Percentiles rank a stretch among this genome's conserved stretches.
phyloP scores from a whole-genome alignment of 257 asterid species.

The Henckelia pumila region DNA sequence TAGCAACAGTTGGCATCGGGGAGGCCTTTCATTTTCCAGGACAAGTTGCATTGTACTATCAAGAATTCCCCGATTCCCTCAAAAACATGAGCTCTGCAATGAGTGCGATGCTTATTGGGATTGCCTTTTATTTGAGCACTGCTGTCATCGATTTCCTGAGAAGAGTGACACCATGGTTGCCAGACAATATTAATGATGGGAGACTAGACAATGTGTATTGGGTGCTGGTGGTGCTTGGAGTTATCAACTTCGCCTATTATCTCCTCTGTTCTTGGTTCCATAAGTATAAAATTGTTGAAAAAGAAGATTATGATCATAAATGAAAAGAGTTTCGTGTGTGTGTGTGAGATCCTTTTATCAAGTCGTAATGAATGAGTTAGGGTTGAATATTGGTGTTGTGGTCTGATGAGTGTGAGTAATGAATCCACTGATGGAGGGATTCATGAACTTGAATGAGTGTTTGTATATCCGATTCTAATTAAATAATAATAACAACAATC shows the following conservation, averaged over 20 bases:
- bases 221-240: not conserved
- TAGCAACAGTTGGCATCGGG: conserved; percentile 33
- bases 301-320: not conserved
- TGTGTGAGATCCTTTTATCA: not conserved
- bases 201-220: not conserved
- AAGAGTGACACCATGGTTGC: not conserved
- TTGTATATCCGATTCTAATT: too few relatives aligned
- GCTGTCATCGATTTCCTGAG: not conserved
- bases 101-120: conserved; percentile 29
- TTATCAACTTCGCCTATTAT: not conserved
- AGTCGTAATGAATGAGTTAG: too few relatives aligned
- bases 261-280: not conserved
- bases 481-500: too few relatives aligned
- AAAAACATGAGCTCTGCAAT: conserved; percentile 40
- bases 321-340: not conserved
- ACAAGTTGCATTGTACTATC: conserved; percentile 37
- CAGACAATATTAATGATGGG: not conserved
- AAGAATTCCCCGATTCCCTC: conserved; percentile 34
- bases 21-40: conserved; percentile 55
- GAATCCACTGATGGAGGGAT: too few relatives aligned
- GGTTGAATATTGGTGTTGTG: too few relatives aligned
- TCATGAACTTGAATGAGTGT: too few relatives aligned
- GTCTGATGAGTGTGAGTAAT: too few relatives aligned
- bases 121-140: not conserved
- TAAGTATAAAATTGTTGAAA: not conserved